phyloP scores from a whole-genome alignment of 2,329 filamentous ascomycete species.

The Colletotrichum costaricense region DNA sequence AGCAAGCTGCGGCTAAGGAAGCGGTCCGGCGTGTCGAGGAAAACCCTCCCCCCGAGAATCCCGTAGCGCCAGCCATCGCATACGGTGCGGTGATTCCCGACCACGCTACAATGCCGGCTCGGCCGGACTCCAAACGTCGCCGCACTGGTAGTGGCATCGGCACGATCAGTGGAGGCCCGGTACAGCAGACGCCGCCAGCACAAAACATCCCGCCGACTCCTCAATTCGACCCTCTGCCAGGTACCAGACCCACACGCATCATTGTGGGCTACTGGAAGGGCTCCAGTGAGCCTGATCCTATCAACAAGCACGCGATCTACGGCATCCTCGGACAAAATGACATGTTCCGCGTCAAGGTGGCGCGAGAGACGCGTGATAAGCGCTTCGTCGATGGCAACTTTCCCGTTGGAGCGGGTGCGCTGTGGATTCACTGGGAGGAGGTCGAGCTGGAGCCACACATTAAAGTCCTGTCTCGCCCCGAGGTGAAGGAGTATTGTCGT shows the following conservation, averaged over 20 bases:
- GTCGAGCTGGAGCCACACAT: slow-evolving; percentile 69
- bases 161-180: slow-evolving; percentile 44
- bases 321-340: slow-evolving; percentile 72
- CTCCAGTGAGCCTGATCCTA: slow-evolving; percentile 58
- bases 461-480: slow-evolving; percentile 58
- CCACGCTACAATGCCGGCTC: slow-evolving; percentile 45
- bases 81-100: slow-evolving; percentile 63
- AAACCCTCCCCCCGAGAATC: slow-evolving; percentile 57
- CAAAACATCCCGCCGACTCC: slow-evolving; percentile 1
- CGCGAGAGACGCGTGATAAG: slow-evolving; percentile 70
- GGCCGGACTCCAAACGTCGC: slow-evolving; percentile 59
- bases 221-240: slow-evolving; percentile 56
- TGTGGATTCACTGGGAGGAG: slow-evolving; percentile 74
- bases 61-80: slow-evolving; percentile 58
- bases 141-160: slow-evolving; percentile 52
- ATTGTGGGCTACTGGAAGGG: slow-evolving; percentile 70
- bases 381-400: slow-evolving; percentile 70
- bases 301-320: slow-evolving; percentile 71
- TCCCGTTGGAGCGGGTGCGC: slow-evolving; percentile 66
- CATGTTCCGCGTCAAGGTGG: slow-evolving; percentile 73
- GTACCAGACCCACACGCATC: slow-evolving; percentile 67
- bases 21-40: slow-evolving; percentile 57
- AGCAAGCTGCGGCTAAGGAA: slow-evolving; percentile 57
- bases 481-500: slow-evolving; percentile 73
- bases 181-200: slow-evolving; percentile 25